Percentiles rank a stretch among this genome's conserved stretches.
These are phyloP conservation scores for Talaromyces sp. DNA, from an alignment of 2,329 filamentous ascomycete species.

Conservation along the genomic window DNA sequence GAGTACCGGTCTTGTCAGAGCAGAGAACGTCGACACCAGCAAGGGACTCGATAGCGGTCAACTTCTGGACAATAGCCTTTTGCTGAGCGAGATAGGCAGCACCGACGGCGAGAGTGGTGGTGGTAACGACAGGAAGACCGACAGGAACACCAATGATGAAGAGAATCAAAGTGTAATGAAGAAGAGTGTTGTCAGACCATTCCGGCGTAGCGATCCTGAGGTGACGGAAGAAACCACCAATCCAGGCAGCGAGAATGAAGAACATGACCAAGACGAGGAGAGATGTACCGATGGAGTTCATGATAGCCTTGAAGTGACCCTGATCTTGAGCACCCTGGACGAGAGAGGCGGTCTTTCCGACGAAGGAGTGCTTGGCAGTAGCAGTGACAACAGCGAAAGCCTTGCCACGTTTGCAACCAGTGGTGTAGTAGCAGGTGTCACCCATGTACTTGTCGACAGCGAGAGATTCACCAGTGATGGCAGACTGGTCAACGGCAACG, in stretches of 20 bases:
- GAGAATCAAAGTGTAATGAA: conserved; percentile 64
- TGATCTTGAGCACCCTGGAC: conserved; percentile 70
- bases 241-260: conserved; percentile 68
- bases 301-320: conserved; percentile 74
- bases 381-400: conserved; percentile 64
- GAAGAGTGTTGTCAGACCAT: conserved; percentile 57
- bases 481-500: conserved; percentile 69
- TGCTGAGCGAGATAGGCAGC: conserved; percentile 71
- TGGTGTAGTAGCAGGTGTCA: conserved; percentile 70
- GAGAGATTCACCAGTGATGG: conserved; percentile 72
- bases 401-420: conserved; percentile 73
- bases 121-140: conserved; percentile 71
- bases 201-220: conserved; percentile 50
- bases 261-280: conserved; percentile 70
- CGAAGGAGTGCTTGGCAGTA: conserved; percentile 67
- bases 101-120: conserved; percentile 69
- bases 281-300: conserved; percentile 70
- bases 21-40: conserved; percentile 70
- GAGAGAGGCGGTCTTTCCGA: conserved; percentile 67
- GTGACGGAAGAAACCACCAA: conserved; percentile 70
- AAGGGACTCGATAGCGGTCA: conserved; percentile 70
- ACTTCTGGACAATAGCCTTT: conserved; percentile 72
- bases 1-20: conserved; percentile 74
- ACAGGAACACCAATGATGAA: conserved; percentile 73
- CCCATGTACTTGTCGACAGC: conserved; percentile 61